These are phyloP conservation scores for Annulohypoxylon bovei DNA, from an alignment of 495 filamentous ascomycete species.

Conservation along the genomic window DNA sequence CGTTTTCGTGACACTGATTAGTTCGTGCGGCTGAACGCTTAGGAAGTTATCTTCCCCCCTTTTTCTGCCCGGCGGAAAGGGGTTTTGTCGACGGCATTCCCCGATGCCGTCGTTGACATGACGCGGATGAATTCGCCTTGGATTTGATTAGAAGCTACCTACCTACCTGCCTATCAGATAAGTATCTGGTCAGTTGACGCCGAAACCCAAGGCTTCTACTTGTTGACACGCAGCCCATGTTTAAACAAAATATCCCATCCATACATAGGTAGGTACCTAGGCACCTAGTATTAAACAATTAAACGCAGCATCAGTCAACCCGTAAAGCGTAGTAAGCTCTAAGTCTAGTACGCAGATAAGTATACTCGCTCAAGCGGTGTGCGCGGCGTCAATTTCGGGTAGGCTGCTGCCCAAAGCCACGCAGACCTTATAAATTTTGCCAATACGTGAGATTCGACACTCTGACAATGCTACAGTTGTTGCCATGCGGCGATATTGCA, in stretches of 20 bases:
- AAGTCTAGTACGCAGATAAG: background rate
- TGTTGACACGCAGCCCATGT: background rate
- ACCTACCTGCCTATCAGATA: no score
- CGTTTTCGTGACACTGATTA: background rate
- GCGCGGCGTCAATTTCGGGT: background rate
- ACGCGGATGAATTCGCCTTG: background rate
- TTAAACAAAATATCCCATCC: background rate
- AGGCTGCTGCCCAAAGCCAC: background rate
- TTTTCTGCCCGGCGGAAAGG: background rate
- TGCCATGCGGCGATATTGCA: background rate
- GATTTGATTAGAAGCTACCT: background rate
- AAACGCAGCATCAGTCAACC: slow-evolving; percentile 11
- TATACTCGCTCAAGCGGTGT: background rate
- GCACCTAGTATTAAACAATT: no score
- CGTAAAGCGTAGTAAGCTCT: background rate
- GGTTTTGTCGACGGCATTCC: background rate
- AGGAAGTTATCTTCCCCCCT: background rate
- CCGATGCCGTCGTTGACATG: background rate
- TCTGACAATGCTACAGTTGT: background rate
- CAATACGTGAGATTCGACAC: background rate
- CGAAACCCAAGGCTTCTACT: background rate
- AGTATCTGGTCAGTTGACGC: background rate
- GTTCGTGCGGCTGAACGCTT: slow-evolving; percentile 21
- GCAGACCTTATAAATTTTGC: background rate
- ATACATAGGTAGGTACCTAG: background rate